Base-by-base conservation (phyloP, 2,329 filamentous ascomycete genomes). In the Parastagonospora avenae region DNA sequence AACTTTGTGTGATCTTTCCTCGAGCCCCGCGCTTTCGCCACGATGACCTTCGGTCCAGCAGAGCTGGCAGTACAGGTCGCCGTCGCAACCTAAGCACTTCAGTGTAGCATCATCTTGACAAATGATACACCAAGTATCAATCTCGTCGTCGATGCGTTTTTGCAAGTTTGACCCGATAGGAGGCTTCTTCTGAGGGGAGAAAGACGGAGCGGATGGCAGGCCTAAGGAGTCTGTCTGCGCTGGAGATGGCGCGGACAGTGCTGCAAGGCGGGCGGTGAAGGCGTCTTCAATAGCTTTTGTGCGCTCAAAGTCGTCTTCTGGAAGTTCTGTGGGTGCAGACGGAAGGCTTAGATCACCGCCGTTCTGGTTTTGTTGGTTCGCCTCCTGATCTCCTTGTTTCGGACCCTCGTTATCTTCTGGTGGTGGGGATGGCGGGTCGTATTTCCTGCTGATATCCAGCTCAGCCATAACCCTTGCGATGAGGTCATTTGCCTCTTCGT, bases 21-120 rank as follows among this genome's bases (percentile, higher is more conserved):
- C 90, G 41, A 83, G 86, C 1, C 85, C 85, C 0, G 88, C 90
- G 38, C 80, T 78, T 1, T 86, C 85, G 0, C 89, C 87, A 30
- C 84, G 76, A 64, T 95, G 91, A 71, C 91, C 91, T 66, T 93
- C 90, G 52, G 80, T 82, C 91, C 91, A 96, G 76, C 91, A 95
- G 12, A 82, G 77, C 16, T 80, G 78, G 70, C 91, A 96, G 68
- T 93, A 95, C 35, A 91, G 77, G 57, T 92, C 82, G 1, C 77
- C 78, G 45, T 80, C 85, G 63, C 91, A 96, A 2, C 87, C 90
- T 0, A 86, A 67, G 67, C 91, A 96, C 50, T 81, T 80, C 27
- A 94, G 75, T 2, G 85, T 85, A 0, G 88, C 90, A 65, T 94
- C 89, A 51, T 91, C 89, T 40, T 88, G 85, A 68, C 91, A 96